Conservation (phyloP, 805 yeast species). For the Kodamaea hsintzibuensis region DNA sequence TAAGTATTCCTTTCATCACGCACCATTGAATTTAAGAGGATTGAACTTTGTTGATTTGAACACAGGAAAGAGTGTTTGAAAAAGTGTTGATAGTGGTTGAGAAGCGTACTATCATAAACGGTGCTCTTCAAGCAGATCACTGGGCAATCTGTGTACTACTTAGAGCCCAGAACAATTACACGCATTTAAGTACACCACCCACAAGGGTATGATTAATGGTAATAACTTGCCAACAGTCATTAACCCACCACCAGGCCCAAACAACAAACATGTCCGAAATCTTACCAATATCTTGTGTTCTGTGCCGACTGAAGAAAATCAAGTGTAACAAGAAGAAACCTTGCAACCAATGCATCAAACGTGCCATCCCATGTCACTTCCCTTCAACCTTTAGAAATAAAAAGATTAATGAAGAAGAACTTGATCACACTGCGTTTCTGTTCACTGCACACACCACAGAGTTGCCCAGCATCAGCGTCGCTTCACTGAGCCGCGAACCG, state of each 20-base stretch:
- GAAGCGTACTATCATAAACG: neutral
- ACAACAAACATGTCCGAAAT: conserved; percentile 20
- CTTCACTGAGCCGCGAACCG: neutral
- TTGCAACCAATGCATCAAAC: conserved; percentile 42
- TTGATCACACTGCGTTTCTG: conserved; percentile 8
- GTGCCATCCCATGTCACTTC: conserved; percentile 42
- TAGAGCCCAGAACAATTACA: neutral
- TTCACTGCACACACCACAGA: neutral
- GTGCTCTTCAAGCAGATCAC: neutral
- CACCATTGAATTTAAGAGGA: neutral
- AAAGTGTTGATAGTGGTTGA: neutral
- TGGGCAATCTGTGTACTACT: neutral
- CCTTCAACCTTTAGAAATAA: conserved; percentile 50
- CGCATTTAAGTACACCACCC: neutral
- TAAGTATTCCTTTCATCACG: neutral
- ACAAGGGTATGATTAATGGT: neutral
- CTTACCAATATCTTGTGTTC: conserved; percentile 37
- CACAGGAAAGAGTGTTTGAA: neutral
- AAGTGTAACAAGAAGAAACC: conserved; percentile 38
- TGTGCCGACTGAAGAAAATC: conserved; percentile 37
- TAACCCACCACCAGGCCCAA: neutral
- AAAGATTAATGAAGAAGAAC: conserved; percentile 22
- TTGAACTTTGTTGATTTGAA: neutral
- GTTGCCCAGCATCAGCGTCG: neutral
- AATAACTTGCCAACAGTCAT: neutral